These are phyloP conservation scores for Cardamine chenopodiifolia DNA, from an alignment of 345 rosid genomes.

Conservation along the genomic window DNA sequence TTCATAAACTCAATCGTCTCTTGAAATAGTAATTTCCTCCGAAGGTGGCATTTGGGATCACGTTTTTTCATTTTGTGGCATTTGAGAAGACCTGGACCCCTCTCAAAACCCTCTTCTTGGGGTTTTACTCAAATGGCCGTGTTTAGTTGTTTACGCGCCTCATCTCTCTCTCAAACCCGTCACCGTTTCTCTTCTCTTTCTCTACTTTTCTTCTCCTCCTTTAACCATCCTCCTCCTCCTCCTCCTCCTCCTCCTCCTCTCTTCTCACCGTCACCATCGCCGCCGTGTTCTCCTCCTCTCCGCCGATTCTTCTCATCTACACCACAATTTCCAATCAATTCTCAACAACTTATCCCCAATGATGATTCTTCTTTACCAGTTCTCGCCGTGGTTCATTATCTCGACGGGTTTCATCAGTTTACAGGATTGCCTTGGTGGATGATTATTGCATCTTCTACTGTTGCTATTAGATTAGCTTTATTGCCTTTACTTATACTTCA, in stretches of 20 bases:
- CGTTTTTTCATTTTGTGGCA: no score
- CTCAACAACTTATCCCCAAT: conserved; percentile 27
- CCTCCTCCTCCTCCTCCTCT: background rate
- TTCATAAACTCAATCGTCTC: background rate
- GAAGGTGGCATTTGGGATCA: no score
- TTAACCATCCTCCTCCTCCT: conserved; percentile 1
- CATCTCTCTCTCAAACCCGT: conserved; percentile 20
- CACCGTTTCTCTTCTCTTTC: conserved; percentile 34
- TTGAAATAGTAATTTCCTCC: no score
- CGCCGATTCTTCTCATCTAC: conserved; percentile 20
- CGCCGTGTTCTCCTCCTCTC: background rate
- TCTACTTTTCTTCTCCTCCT: background rate
- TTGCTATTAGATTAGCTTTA: conserved; percentile 64
- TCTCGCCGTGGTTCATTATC: conserved; percentile 50
- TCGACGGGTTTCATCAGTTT: conserved; percentile 65
- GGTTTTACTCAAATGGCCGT: conserved; percentile 4
- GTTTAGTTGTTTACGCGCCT: conserved; percentile 34
- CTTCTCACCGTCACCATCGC: background rate
- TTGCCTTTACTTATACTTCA: conserved; percentile 71
- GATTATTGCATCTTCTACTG: conserved; percentile 71
- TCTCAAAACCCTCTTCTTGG: background rate
- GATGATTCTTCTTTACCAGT: conserved; percentile 64
- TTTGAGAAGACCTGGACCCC: no score
- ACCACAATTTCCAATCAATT: conserved; percentile 13
- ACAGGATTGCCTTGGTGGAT: conserved; percentile 96